These are phyloP conservation scores for Exophiala sp. DNA, from an alignment of 2,329 filamentous ascomycete genomes.

Conservation along the genomic window DNA sequence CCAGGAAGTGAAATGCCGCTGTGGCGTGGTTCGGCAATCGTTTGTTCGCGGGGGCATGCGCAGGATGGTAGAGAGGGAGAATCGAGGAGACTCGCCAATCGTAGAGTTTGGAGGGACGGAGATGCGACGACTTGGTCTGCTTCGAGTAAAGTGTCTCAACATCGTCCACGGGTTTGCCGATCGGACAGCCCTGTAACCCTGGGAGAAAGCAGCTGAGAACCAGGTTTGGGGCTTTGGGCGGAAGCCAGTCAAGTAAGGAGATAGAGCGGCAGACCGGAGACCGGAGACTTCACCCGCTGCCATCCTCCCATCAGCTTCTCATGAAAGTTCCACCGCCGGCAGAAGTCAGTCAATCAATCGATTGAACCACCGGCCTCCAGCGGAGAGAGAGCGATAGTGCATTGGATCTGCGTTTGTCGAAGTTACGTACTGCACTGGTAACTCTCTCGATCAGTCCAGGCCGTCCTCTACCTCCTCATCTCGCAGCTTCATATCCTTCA, in stretches of 20 bases:
- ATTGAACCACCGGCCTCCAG: background rate
- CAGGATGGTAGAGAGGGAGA: background rate
- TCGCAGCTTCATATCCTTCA: background rate
- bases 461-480: background rate
- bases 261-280: background rate
- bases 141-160: background rate
- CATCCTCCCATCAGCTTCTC: background rate
- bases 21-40: slow-evolving; percentile 19
- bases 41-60: background rate
- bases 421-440: background rate
- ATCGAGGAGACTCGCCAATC: slow-evolving; percentile 10
- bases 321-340: background rate
- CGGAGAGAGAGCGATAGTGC: too few relatives aligned
- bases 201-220: background rate
- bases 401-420: background rate
- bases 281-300: background rate
- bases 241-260: background rate
- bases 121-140: background rate
- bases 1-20: background rate
- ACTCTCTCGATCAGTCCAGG: background rate
- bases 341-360: background rate
- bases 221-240: background rate
- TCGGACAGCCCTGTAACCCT: background rate
- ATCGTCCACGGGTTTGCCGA: background rate
- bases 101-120: background rate